These are phyloP conservation scores for Phoenix roebelenii DNA, from an alignment of 176 grass and related monocot species.

Conservation along the genomic window DNA sequence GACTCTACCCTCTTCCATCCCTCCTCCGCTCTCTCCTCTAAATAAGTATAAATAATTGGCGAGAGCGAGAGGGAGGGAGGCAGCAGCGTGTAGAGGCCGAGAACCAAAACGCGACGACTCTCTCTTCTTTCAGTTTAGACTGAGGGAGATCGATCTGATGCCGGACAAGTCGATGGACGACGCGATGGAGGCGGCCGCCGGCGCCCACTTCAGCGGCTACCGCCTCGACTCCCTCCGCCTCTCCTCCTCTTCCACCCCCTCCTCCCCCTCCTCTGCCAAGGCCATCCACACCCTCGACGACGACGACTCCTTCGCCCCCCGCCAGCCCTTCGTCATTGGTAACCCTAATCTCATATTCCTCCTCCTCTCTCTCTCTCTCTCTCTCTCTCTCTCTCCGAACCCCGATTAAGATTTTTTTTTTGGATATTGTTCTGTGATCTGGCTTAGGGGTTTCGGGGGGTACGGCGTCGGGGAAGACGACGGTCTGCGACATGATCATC, in stretches of 20 bases:
- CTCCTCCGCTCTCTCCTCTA: too few relatives aligned
- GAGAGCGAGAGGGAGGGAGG: too few relatives aligned
- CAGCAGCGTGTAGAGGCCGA: too few relatives aligned
- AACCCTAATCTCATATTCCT: neutral
- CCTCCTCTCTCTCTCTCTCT: neutral
- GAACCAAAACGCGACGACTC: too few relatives aligned
- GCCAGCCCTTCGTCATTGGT: conserved; percentile 95
- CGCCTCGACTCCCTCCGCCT: conserved; percentile 61
- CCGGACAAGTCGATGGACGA: conserved; percentile 70
- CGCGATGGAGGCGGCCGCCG: conserved; percentile 64
- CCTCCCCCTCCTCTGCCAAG: conserved; percentile 57
- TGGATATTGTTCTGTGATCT: neutral
- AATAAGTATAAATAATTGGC: too few relatives aligned
- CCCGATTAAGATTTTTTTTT: neutral
- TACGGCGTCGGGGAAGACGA: conserved; percentile 97
- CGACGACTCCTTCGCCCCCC: conserved; percentile 3
- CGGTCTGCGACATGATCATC: conserved; percentile 99
- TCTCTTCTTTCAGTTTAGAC: too few relatives aligned
- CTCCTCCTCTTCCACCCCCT: conserved; percentile 38
- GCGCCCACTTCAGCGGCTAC: conserved; percentile 91
- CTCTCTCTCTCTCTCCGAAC: neutral
- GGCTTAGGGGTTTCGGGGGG: conserved; percentile 73
- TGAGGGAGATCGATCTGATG: neutral
- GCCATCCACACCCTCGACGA: conserved; percentile 19
- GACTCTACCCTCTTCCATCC: too few relatives aligned